Evolutionary conservation across 306 rosid species (phyloP).

Genomic region (Pterocarpus macrocarpus): DNA sequence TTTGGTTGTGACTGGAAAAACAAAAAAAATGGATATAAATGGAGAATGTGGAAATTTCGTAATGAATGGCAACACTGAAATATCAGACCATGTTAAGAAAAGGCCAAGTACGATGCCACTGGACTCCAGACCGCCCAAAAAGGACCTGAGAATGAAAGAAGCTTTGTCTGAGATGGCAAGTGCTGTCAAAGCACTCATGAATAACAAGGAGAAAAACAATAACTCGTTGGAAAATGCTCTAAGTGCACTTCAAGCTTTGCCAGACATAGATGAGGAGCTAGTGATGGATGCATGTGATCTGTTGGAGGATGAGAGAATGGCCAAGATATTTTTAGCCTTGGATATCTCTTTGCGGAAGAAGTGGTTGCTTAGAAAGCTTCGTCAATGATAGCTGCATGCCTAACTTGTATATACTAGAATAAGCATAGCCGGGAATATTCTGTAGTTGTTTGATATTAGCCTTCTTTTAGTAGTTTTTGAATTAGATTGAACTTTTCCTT

Average conservation of each 20-base stretch:
- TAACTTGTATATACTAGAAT: slow-evolving; percentile 8
- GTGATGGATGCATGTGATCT: slow-evolving; percentile 81
- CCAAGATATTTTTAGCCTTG: slow-evolving; percentile 73
- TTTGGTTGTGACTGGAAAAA: slow-evolving; percentile 40
- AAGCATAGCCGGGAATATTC: neutral
- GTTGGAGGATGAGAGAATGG: slow-evolving; percentile 75
- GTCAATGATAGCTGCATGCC: slow-evolving; percentile 36
- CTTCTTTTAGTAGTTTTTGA: neutral
- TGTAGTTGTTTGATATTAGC: neutral
- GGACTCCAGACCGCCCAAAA: slow-evolving; percentile 39
- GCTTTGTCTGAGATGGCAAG: slow-evolving; percentile 69
- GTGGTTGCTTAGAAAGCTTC: slow-evolving; percentile 83
- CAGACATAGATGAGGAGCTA: slow-evolving; percentile 74
- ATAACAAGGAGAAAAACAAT: slow-evolving; percentile 46
- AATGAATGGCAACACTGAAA: slow-evolving; percentile 30
- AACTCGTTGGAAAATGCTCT: slow-evolving; percentile 62
- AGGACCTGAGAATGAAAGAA: slow-evolving; percentile 52
- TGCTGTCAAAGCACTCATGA: slow-evolving; percentile 61
- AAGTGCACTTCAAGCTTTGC: slow-evolving; percentile 72
- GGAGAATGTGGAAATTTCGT: slow-evolving; percentile 40
- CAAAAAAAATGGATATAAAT: slow-evolving; percentile 34
- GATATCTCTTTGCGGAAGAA: slow-evolving; percentile 67
- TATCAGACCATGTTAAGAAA: slow-evolving; percentile 48
- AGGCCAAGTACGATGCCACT: slow-evolving; percentile 38
- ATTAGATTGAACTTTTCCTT: slow-evolving; percentile 4